Conservation (phyloP, 257 asterid species). For the Capsicum rhomboideum region DNA sequence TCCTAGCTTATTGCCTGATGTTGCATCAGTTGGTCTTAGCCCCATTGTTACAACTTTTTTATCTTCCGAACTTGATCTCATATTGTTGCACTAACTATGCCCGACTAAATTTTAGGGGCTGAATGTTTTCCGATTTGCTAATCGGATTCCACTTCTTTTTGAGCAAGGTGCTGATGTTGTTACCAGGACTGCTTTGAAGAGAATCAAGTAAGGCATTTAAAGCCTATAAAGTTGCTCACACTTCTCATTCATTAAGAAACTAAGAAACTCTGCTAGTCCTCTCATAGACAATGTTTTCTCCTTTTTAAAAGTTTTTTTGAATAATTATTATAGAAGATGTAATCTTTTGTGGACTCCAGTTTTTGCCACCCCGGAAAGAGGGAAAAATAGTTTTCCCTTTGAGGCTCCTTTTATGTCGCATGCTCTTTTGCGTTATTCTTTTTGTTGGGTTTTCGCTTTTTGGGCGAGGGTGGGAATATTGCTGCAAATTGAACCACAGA, state of each 20-base stretch:
- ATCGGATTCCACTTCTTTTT: slow-evolving; percentile 88
- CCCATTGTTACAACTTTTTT: not conserved
- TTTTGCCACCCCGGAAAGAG: not conserved
- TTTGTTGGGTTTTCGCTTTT: not conserved
- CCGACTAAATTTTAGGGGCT: slow-evolving; percentile 52
- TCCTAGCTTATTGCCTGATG: not conserved
- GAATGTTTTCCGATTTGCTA: slow-evolving; percentile 85
- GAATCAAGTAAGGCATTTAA: slow-evolving; percentile 60
- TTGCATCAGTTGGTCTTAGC: not conserved
- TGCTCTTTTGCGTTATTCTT: not conserved
- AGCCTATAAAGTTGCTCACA: not conserved
- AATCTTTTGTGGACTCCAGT: not conserved
- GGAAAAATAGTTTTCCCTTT: not conserved
- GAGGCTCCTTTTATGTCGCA: not conserved
- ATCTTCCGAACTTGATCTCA: not conserved
- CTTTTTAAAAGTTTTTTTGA: not conserved
- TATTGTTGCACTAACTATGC: slow-evolving; percentile 3
- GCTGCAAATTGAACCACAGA: not conserved
- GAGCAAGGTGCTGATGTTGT: slow-evolving; percentile 99
- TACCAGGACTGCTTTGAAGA: slow-evolving; percentile 79
- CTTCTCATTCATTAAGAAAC: not conserved
- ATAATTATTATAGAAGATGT: not conserved
- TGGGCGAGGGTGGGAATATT: not conserved
- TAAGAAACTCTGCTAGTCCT: not conserved
- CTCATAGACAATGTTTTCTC: not conserved